Conservation (phyloP, 1,139 yeast genomes). For the Eremothecium gossypii region DNA sequence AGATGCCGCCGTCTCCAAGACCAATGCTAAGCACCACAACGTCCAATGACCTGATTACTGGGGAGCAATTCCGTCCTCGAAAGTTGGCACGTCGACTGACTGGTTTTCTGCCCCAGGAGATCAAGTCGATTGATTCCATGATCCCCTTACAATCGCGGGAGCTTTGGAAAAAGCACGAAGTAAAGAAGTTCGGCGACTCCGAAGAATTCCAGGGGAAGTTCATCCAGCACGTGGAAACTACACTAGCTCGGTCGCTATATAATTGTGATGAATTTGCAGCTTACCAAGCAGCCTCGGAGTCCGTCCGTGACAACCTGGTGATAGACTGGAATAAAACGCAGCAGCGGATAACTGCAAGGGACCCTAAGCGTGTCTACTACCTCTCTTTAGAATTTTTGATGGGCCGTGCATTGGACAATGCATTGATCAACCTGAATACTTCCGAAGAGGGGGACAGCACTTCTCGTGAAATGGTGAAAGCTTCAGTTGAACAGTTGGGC, state of each 20-base stretch:
- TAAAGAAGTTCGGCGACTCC: constrained; percentile 40
- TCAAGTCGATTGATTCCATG: constrained; percentile 68
- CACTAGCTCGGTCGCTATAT: constrained; percentile 80
- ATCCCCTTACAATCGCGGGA: constrained; percentile 74
- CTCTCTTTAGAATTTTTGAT: constrained; percentile 80
- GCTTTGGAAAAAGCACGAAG: constrained; percentile 62
- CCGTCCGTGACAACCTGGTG: constrained; percentile 71
- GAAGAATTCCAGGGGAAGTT: constrained; percentile 64
- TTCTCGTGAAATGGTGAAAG: constrained; percentile 41
- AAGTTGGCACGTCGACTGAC: constrained; percentile 63
- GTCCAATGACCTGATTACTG: constrained; percentile 26
- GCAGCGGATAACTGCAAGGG: constrained; percentile 75
- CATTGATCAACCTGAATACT: constrained; percentile 65
- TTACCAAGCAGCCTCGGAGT: constrained; percentile 75
- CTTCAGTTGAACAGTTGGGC: constrained; percentile 66
- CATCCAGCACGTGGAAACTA: constrained; percentile 80
- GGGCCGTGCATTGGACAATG: constrained; percentile 95
- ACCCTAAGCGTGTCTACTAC: constrained; percentile 82
- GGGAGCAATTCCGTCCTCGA: constrained; percentile 23
- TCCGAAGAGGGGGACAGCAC: constrained; percentile 13
- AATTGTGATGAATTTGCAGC: constrained; percentile 91
- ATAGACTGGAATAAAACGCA: constrained; percentile 92
- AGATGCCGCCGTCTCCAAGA: constrained; percentile 5
- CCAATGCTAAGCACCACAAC: constrained; percentile 13
- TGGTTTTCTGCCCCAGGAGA: constrained; percentile 86